Evolutionary conservation across 2,329 filamentous ascomycete species (phyloP), one percentile per base, ranked within the genome.

Genomic region (Xylaria sp.): DNA sequence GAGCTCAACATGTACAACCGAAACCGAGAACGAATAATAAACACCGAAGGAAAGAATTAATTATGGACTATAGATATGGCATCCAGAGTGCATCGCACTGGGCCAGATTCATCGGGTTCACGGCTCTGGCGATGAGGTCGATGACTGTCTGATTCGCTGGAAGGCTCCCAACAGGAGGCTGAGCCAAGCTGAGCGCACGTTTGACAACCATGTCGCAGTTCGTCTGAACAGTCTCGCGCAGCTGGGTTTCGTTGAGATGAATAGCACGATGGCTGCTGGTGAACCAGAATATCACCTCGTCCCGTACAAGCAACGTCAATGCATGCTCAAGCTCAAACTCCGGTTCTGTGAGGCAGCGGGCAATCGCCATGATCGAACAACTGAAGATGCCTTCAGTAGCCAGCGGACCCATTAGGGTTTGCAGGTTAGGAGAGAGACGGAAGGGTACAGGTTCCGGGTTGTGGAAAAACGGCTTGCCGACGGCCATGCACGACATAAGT

Each of bases 211-310:
- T 87, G 66, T 97, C 94, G 72, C 91, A 93, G 79, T 99, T 99
- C 60, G 87, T 84, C 80, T 94, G 90, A 38, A 97, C 94, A 69
- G 90, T 87, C 65, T 96, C 92, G 25, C 92, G 85, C 55, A 96
- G 83, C 76, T 92, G 89, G 36, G 85, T 87, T 66, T 93, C 90
- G 47, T 85, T 87, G 73, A 91, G 83, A 17, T 79, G 78, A 29
- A 81, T 78, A 5, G 82, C 79, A 51, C 93, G 88, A 77, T 97
- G 92, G 70, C 83, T 87, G 71, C 89, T 91, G 2, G 92, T 96
- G 73, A 94, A 94, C 96, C 96, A 99, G 81, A 94, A 96, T 71
- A 95, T 94, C 87, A 99, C 96, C 81, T 99, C 96, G 75, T 99
- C 96, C 6, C 96, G 89, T 69, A 99, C 96, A 79, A 98, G 98